phyloP scores from a whole-genome alignment of 768 basidiomycete species.

The Lactifluus volemus region DNA sequence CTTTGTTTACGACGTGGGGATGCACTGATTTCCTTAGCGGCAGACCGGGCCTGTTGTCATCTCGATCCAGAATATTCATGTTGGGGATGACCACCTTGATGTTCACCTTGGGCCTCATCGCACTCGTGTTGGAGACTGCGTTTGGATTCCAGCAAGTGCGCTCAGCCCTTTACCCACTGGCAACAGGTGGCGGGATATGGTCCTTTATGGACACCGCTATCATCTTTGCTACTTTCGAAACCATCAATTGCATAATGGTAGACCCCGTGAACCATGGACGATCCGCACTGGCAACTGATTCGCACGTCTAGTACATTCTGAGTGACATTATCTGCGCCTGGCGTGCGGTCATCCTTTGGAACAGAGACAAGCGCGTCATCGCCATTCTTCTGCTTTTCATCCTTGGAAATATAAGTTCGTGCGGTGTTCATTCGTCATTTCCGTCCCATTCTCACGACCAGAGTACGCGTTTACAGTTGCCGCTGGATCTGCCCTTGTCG shows the following conservation, averaged over 20 bases:
- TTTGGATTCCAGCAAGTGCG: conserved; percentile 6
- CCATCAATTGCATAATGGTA: conserved; percentile 9
- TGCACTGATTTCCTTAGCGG: neutral
- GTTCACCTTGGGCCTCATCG: conserved; percentile 5
- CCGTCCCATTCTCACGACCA: neutral
- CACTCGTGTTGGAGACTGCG: conserved; percentile 5
- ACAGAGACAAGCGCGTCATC: conserved; percentile 4
- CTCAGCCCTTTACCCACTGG: no score
- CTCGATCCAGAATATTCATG: conserved; percentile 9
- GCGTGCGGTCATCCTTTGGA: conserved; percentile 14
- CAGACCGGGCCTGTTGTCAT: conserved; percentile 6
- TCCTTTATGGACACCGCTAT: neutral
- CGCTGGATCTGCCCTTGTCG: neutral
- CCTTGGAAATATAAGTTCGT: neutral
- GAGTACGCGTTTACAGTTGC: neutral
- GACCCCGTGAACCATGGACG: neutral
- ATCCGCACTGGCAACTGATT: neutral
- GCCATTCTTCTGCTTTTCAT: conserved; percentile 9
- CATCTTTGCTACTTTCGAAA: neutral
- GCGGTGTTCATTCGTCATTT: no score
- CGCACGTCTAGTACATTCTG: neutral
- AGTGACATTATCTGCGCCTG: conserved; percentile 15
- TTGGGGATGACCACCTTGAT: conserved; percentile 10
- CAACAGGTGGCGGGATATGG: neutral
- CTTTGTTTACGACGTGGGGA: neutral